Percentiles rank a stretch among this genome's conserved stretches.
Evolutionary conservation across 257 asterid species (phyloP).

Genomic region (Nemophila menziesii): DNA sequence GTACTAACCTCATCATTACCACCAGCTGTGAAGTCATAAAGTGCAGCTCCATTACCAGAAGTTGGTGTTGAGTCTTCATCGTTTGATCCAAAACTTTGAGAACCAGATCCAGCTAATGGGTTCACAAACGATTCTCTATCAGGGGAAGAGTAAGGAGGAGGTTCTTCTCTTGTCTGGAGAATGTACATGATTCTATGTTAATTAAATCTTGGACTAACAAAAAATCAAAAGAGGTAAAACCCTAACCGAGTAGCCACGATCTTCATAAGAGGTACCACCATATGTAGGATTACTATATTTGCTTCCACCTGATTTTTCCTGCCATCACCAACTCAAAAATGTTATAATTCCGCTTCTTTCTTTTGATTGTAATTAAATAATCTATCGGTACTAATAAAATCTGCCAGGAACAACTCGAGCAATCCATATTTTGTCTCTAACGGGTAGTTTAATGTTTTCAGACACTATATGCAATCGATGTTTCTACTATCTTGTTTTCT

Average conservation of each 20-base stretch:
- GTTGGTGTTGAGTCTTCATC: conserved; percentile 61
- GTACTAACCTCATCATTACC: conserved; percentile 92
- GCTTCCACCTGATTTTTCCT: conserved; percentile 70
- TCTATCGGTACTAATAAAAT: too few relatives aligned
- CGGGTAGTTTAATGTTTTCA: too few relatives aligned
- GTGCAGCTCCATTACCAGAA: conserved; percentile 84
- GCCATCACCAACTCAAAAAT: conserved; percentile 14
- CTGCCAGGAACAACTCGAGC: too few relatives aligned
- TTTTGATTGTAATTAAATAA: too few relatives aligned
- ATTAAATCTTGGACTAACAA: not conserved
- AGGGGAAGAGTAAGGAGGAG: conserved; percentile 99
- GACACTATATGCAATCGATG: too few relatives aligned
- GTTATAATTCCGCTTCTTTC: too few relatives aligned
- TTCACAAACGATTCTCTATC: conserved; percentile 85
- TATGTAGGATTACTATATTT: conserved; percentile 35
- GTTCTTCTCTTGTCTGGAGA: conserved; percentile 88
- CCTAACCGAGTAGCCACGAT: conserved; percentile 52
- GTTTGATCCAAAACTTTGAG: conserved; percentile 44
- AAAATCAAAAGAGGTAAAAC: not conserved
- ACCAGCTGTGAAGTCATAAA: conserved; percentile 97
- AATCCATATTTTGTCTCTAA: too few relatives aligned
- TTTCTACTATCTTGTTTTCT: too few relatives aligned
- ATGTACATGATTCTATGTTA: conserved; percentile 1
- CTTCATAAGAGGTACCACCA: conserved; percentile 40
- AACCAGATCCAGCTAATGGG: conserved; percentile 74